Base-by-base conservation (phyloP, 2,329 filamentous ascomycete species). In the Ophiocordyceps sinensis region DNA sequence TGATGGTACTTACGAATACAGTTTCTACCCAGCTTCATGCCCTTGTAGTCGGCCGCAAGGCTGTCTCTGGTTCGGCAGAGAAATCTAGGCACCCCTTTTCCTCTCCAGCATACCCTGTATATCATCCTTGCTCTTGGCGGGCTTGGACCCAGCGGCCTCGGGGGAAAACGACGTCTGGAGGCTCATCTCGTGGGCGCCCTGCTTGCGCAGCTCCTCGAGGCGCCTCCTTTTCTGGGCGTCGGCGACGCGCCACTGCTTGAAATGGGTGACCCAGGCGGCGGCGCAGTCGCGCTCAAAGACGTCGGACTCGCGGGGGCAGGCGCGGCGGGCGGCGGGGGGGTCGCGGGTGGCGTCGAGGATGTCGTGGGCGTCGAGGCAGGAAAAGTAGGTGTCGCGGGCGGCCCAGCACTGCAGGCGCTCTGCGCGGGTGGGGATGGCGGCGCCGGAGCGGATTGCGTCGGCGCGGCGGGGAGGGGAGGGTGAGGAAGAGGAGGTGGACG, bases 201-300 rank as follows among this genome's bases (percentile, higher is more conserved):
- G 81, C 37, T 70, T 72, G 57, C 82, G 72, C 52, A 94, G 74
- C 56, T 77, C 76, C 52, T 82, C 80, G 48, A 94, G 67, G 21
- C 85, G 82, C 63, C 79, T 70, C 55, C 84, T 81, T 63, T 89
- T 86, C 53, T 94, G 84, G 55, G 84, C 74, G 52, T 98, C 91
- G 64, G 93, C 89, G 30, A 96, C 85, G 53, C 91, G 74, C 65
- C 87, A 83, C 63, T 95, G 88, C 70, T 96, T 95, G 66, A 98
- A 98, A 63, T 98, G 96, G 64, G 87, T 86, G 45, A 95, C 91
- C 91, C 91, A 98, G 57, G 87, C 88, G 44, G 70, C 73, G 15
- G 87, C 86, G 61, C 91, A 98, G 57, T 89, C 84, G 51, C 73
- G 71, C 64, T 94, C 86, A 54, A 96, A 94, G 43, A 69, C 73